Conservation (phyloP, 2,329 filamentous ascomycete species). For the Fusarium incarnatum region DNA sequence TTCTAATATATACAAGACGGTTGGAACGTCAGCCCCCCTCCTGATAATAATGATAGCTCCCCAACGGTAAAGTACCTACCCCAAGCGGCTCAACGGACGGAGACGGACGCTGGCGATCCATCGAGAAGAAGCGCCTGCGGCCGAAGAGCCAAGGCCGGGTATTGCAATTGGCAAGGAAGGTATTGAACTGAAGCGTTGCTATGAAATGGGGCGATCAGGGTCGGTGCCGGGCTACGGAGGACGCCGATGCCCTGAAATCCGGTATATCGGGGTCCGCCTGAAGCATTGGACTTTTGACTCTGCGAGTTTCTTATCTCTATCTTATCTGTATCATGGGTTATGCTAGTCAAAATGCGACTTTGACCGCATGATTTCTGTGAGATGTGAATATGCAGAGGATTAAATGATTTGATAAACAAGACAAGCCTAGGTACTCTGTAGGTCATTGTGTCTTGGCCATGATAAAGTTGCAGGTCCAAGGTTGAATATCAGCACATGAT, state of each 20-base stretch:
- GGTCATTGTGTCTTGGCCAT: neutral
- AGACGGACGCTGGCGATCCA: conserved; percentile 46
- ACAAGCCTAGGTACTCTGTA: neutral
- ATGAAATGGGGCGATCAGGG: conserved; percentile 45
- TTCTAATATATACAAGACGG: conserved; percentile 38
- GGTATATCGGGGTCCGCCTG: conserved; percentile 39
- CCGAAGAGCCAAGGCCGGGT: conserved; percentile 29
- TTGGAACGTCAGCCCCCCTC: conserved; percentile 36
- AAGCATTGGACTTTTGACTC: conserved; percentile 4
- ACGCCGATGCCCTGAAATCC: conserved; percentile 43
- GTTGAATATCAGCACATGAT: neutral
- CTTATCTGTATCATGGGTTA: conserved; percentile 20
- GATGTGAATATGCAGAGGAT: neutral
- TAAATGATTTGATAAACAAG: neutral
- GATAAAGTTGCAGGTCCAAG: neutral
- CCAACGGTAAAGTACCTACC: neutral
- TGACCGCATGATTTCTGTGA: conserved; percentile 34
- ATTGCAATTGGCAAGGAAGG: conserved; percentile 23
- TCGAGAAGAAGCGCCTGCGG: conserved; percentile 35
- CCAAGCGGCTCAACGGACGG: conserved; percentile 33
- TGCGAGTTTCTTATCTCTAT: conserved; percentile 32
- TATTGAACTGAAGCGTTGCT: conserved; percentile 31
- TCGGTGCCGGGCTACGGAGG: conserved; percentile 44
- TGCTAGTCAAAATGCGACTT: conserved; percentile 18
- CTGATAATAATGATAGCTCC: conserved; percentile 24